These are phyloP conservation scores for Vitis hybrid DNA, from an alignment of 177 flowering plant genomes.

Conservation along the genomic window DNA sequence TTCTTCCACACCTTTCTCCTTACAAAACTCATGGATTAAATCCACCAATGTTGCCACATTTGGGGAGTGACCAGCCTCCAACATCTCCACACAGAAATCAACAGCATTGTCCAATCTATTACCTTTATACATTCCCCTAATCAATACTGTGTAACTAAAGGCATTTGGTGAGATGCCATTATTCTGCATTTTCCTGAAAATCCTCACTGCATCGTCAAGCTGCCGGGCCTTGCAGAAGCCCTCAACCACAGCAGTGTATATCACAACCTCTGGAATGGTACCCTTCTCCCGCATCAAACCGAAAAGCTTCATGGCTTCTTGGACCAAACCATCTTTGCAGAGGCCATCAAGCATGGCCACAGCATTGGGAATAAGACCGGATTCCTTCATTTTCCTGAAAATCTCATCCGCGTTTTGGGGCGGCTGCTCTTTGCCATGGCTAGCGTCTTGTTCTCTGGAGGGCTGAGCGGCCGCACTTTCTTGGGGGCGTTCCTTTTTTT, in stretches of 20 bases:
- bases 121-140: slow-evolving; percentile 65
- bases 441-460: not conserved
- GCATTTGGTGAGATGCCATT: slow-evolving; percentile 81
- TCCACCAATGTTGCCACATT: slow-evolving; percentile 68
- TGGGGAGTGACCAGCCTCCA: slow-evolving; percentile 85
- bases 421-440: slow-evolving; percentile 3
- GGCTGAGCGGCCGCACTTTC: not conserved
- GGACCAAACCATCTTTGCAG: slow-evolving; percentile 85
- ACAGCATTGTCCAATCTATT: slow-evolving; percentile 59
- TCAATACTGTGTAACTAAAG: slow-evolving; percentile 59
- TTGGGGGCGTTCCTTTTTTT: slow-evolving; percentile 15
- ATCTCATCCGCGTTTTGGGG: slow-evolving; percentile 70
- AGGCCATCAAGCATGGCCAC: slow-evolving; percentile 98
- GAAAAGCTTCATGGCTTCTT: slow-evolving; percentile 92
- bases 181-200: slow-evolving; percentile 85
- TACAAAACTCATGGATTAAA: slow-evolving; percentile 60
- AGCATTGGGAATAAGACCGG: slow-evolving; percentile 86
- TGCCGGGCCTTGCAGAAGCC: slow-evolving; percentile 85
- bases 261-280: slow-evolving; percentile 81
- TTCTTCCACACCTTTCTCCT: slow-evolving; percentile 63
- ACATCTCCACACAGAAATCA: slow-evolving; percentile 65
- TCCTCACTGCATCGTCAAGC: slow-evolving; percentile 74
- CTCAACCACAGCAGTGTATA: slow-evolving; percentile 95
- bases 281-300: slow-evolving; percentile 89
- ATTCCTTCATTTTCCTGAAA: slow-evolving; percentile 85